These are phyloP conservation scores for Colletotrichum zoysiae DNA, from an alignment of 2,329 filamentous ascomycete genomes.

Conservation along the genomic window DNA sequence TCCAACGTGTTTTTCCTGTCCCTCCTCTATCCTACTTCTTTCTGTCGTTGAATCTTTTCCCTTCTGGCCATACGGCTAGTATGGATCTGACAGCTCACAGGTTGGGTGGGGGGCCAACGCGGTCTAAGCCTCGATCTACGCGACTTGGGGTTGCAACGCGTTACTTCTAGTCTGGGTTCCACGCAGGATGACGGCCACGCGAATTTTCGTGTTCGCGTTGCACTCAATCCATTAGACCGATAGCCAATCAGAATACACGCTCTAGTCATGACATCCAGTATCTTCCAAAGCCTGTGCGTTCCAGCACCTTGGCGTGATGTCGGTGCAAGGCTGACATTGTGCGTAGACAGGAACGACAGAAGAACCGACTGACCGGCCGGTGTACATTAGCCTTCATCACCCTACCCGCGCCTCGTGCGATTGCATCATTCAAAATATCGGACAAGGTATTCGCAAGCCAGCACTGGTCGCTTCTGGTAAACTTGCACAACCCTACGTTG, in stretches of 20 bases:
- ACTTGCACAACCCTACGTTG: no score
- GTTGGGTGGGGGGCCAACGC: background rate
- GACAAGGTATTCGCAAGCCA: background rate
- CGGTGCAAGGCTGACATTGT: background rate
- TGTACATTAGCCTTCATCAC: no score
- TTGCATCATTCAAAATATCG: background rate
- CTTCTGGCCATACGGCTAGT: background rate
- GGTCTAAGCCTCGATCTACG: slow-evolving; percentile 19
- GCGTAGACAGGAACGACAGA: background rate
- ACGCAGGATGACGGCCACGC: slow-evolving; percentile 2
- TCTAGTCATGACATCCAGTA: background rate
- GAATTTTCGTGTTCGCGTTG: slow-evolving; percentile 25
- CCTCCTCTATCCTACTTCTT: background rate
- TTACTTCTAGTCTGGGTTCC: background rate
- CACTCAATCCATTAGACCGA: background rate
- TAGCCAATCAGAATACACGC: slow-evolving; percentile 26
- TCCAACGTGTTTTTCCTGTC: background rate
- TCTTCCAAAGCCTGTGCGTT: background rate
- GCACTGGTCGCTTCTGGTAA: background rate
- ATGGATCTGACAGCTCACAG: background rate
- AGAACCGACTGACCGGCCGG: background rate
- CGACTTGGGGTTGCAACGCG: slow-evolving; percentile 16
- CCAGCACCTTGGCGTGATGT: background rate
- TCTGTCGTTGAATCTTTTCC: background rate
- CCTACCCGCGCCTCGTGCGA: background rate